Percentiles rank a stretch among this genome's conserved stretches.
Conservation (phyloP, 1,139 yeast species). For the Candida freyschussii region DNA sequence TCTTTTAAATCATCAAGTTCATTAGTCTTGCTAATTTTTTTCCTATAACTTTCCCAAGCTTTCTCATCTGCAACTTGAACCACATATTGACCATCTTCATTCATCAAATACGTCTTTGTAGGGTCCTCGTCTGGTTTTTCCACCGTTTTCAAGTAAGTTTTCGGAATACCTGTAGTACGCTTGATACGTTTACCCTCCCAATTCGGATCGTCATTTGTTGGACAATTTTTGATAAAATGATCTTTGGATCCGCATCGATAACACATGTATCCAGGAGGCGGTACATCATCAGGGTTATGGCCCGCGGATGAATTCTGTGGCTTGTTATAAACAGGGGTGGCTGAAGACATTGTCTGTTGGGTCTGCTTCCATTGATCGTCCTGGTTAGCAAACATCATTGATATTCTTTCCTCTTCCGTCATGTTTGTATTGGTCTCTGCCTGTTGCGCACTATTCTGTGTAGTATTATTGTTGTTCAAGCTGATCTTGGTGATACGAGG, state of each 20-base stretch:
- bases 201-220: constrained; percentile 86
- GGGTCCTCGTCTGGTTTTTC: constrained; percentile 59
- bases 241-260: constrained; percentile 96
- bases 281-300: constrained; percentile 44
- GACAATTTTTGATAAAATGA: constrained; percentile 96
- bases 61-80: constrained; percentile 90
- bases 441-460: not conserved
- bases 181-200: constrained; percentile 90
- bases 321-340: constrained; percentile 55
- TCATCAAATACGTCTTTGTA: constrained; percentile 80
- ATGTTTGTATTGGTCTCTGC: constrained; percentile 32
- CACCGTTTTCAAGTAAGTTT: constrained; percentile 76
- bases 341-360: constrained; percentile 83
- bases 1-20: constrained; percentile 39
- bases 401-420: constrained; percentile 83
- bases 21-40: constrained; percentile 48
- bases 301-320: constrained; percentile 35
- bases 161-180: constrained; percentile 96
- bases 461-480: constrained; percentile 19
- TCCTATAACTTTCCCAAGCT: constrained; percentile 87
- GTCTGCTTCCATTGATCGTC: constrained; percentile 93
- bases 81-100: constrained; percentile 93
- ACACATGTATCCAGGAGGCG: constrained; percentile 95
- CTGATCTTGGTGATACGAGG: constrained; percentile 53
- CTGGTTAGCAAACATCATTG: constrained; percentile 88